Evolutionary conservation across 176 grass and related monocot genomes (phyloP).

Genomic region (Oryza rufipogon): DNA sequence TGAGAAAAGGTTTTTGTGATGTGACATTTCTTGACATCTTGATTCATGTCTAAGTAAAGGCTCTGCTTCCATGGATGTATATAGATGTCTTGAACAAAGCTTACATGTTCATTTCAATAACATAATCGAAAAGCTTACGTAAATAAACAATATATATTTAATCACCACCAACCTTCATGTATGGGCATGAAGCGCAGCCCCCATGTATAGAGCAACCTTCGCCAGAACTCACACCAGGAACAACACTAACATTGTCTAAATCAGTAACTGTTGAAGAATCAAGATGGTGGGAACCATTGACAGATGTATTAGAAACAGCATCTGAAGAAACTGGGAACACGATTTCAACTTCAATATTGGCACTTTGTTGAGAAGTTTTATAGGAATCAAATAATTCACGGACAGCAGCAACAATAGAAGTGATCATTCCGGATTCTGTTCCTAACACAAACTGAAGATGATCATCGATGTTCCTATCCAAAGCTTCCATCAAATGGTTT

Average conservation of each 20-base stretch:
- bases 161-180: conserved; percentile 80
- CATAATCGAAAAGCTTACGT: not conserved
- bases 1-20: not conserved
- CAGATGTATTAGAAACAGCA: conserved; percentile 68
- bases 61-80: not conserved
- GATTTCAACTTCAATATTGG: conserved; percentile 91
- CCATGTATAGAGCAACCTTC: conserved; percentile 99
- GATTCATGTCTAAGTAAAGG: not conserved
- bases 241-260: conserved; percentile 62
- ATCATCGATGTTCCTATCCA: conserved; percentile 79
- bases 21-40: not conserved
- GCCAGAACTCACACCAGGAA: conserved; percentile 79
- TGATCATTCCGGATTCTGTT: conserved; percentile 98
- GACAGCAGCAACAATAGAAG: conserved; percentile 83
- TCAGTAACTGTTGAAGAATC: conserved; percentile 40
- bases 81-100: not conserved
- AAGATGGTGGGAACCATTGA: conserved; percentile 46
- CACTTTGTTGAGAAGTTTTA: conserved; percentile 41
- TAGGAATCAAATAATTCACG: conserved; percentile 59
- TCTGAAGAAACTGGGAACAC: conserved; percentile 95
- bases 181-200: conserved; percentile 93
- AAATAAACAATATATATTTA: not conserved
- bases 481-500: conserved; percentile 60
- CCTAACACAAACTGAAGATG: conserved; percentile 94
- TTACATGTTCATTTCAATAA: not conserved